These are phyloP conservation scores for Salvia hispanica DNA, from an alignment of 257 asterid species.

Conservation along the genomic window DNA sequence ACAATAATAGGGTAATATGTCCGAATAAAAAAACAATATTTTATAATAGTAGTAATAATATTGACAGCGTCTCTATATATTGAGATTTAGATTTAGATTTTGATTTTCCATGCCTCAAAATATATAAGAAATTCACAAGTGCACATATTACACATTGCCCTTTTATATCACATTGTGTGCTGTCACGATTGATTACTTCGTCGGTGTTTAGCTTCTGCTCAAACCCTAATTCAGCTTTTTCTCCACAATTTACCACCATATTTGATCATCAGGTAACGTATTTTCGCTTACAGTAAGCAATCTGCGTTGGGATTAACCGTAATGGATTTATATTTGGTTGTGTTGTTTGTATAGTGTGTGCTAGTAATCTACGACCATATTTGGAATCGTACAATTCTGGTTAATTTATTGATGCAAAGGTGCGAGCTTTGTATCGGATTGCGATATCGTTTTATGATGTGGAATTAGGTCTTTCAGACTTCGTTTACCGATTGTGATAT, in stretches of 20 bases:
- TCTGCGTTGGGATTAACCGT: not conserved
- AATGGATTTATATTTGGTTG: not conserved
- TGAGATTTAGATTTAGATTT: too few relatives aligned
- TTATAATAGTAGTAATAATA: too few relatives aligned
- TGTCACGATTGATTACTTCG: not conserved
- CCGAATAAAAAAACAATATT: too few relatives aligned
- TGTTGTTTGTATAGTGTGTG: not conserved
- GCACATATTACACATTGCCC: too few relatives aligned
- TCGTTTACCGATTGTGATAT: not conserved
- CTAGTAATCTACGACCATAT: not conserved
- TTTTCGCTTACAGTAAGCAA: not conserved
- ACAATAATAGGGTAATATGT: too few relatives aligned
- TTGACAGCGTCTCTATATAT: too few relatives aligned
- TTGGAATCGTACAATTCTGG: not conserved
- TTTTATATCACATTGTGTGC: not conserved
- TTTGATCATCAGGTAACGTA: constrained; percentile 14
- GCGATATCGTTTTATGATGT: not conserved
- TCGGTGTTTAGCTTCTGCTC: not conserved
- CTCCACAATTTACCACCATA: not conserved
- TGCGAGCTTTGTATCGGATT: not conserved
- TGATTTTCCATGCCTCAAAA: too few relatives aligned
- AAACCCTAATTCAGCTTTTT: constrained; percentile 5
- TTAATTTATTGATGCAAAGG: not conserved
- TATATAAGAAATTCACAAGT: too few relatives aligned
- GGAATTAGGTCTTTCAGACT: not conserved